phyloP scores from a whole-genome alignment of 2,329 filamentous ascomycete species.

The Stachybotrys elegans region DNA sequence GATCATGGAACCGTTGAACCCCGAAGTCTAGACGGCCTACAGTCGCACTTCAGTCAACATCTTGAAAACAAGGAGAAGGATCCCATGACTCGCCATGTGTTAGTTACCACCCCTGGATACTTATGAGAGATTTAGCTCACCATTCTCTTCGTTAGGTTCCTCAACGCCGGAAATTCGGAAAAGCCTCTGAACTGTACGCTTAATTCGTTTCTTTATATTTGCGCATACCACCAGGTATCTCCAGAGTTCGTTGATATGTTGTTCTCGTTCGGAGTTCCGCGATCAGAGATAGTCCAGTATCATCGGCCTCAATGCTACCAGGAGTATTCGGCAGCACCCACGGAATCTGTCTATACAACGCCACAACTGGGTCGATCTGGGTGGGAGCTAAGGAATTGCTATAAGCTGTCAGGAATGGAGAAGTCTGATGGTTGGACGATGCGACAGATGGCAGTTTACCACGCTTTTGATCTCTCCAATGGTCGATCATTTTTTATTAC shows the following conservation, averaged over 20 bases:
- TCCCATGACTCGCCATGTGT: neutral
- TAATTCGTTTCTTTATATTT: neutral
- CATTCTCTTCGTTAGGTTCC: neutral
- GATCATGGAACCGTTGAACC: neutral
- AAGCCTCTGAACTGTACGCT: neutral
- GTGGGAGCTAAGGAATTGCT: neutral
- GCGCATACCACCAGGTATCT: neutral
- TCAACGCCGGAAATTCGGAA: neutral
- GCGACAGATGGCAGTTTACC: constrained; percentile 11
- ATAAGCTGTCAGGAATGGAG: neutral
- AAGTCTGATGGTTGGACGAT: constrained; percentile 4
- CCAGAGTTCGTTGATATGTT: neutral
- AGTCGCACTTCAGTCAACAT: neutral
- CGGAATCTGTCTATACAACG: neutral
- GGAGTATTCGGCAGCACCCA: neutral
- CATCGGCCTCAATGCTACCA: neutral
- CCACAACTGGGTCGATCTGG: neutral
- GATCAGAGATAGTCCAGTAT: neutral
- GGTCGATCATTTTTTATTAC: constrained; percentile 8
- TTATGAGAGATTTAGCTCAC: too few relatives aligned
- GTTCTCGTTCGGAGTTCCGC: neutral
- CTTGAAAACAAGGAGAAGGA: neutral
- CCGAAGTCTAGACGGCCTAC: neutral
- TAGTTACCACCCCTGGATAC: neutral
- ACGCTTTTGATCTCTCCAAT: constrained; percentile 9